These are phyloP conservation scores for Venturia nashicola DNA, from an alignment of 2,329 filamentous ascomycete genomes.

Conservation along the genomic window DNA sequence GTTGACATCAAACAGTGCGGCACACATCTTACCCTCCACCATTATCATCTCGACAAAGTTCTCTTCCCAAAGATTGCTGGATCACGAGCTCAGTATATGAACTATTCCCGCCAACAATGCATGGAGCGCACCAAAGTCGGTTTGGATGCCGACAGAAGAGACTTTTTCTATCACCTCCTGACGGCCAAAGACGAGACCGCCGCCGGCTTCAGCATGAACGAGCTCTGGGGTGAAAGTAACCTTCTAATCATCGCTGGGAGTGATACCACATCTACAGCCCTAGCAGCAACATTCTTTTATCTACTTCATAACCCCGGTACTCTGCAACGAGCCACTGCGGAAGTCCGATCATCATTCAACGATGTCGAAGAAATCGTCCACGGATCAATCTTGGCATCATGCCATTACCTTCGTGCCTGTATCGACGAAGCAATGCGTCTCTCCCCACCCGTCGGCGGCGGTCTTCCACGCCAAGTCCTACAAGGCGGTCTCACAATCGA, in stretches of 20 bases:
- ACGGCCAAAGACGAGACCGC: constrained; percentile 33
- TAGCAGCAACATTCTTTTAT: constrained; percentile 32
- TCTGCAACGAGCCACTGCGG: constrained; percentile 21
- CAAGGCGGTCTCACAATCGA: constrained; percentile 25
- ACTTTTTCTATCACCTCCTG: constrained; percentile 37
- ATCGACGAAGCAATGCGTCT: constrained; percentile 30
- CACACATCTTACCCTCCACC: constrained; percentile 30
- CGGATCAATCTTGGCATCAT: constrained; percentile 21
- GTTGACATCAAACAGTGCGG: constrained; percentile 23
- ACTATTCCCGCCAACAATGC: constrained; percentile 30
- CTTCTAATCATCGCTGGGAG: constrained; percentile 37
- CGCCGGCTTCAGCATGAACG: constrained; percentile 30
- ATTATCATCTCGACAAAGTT: constrained; percentile 30
- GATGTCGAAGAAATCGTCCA: constrained; percentile 26
- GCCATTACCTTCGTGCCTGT: constrained; percentile 25
- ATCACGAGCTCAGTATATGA: constrained; percentile 28
- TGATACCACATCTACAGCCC: constrained; percentile 32
- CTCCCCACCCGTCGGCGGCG: constrained; percentile 26
- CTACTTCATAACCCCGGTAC: constrained; percentile 26
- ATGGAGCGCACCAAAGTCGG: constrained; percentile 30
- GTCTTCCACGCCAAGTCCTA: constrained; percentile 25
- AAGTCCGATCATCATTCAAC: constrained; percentile 22
- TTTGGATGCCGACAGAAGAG: constrained; percentile 28
- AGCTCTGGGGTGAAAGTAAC: constrained; percentile 37
- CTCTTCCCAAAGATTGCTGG: constrained; percentile 32